phyloP scores from a whole-genome alignment of 345 rosid species.

The Draba incana region DNA sequence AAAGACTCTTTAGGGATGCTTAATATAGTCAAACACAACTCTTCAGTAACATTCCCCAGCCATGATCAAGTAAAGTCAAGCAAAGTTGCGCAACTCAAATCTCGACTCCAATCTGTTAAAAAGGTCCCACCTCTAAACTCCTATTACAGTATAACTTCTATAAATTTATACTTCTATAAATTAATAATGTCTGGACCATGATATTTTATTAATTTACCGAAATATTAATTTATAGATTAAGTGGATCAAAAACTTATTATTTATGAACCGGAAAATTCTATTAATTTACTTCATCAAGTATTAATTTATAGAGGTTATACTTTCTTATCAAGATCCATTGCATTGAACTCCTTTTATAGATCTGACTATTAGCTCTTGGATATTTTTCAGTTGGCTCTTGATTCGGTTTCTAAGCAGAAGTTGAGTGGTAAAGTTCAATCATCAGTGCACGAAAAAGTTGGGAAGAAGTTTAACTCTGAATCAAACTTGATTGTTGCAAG shows the following conservation, averaged over 20 bases:
- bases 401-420: constrained; percentile 48
- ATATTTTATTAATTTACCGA: no score
- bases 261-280: no score
- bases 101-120: constrained; percentile 49
- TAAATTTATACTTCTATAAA: no score
- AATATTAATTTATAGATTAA: no score
- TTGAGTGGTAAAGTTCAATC: constrained; percentile 46
- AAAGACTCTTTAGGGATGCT: constrained; percentile 60
- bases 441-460: constrained; percentile 42
- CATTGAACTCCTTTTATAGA: no score
- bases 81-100: constrained; percentile 51
- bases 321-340: no score
- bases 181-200: no score
- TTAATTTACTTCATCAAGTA: no score
- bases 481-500: constrained; percentile 44
- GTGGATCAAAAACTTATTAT: no score
- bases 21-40: constrained; percentile 56
- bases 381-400: constrained; percentile 52
- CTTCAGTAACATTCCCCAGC: constrained; percentile 42
- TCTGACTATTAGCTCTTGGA: constrained; percentile 18
- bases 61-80: constrained; percentile 43
- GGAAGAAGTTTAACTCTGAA: constrained; percentile 46
- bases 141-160: not conserved
- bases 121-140: constrained; percentile 50
- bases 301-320: not conserved